Base-by-base conservation (phyloP, 169 alveolate species). In the Plasmodium blacklocki region DNA sequence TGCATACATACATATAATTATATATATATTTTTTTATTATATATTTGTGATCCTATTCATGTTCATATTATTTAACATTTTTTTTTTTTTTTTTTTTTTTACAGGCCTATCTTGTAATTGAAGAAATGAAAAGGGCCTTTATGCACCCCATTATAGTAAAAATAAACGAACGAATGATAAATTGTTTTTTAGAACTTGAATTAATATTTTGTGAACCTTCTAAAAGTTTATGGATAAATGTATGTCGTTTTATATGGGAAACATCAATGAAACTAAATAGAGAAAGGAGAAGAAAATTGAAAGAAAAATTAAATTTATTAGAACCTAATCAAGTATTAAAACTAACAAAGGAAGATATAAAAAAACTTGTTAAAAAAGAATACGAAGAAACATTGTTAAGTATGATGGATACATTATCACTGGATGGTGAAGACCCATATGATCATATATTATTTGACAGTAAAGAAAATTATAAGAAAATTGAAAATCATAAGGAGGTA, bases 61-160 rank as follows among this genome's bases (percentile, higher is more conserved):
- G 47, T 39, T 39, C 11, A 39, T 26, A 5, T 5, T 39, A 39
- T 39, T 5, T 39, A 5, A 0, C 11, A 39, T 39, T 39, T 39
- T 39, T 3, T 56, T 56, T 18, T 52, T 7, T n/a, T 11, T 89
- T 49, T 83, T 54, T 50, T 21, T 15, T 26, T 73, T 19, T 18
- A 14, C 88, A 95, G 97, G 93, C 95, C n/a, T 92, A 91, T 60
- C 70, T 95, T 6, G 96, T 95, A 3, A 56, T 95, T 45, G 97
- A 95, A 93, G 97, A 95, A 90, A 95, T 95, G 97, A 95, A 95
- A 92, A 64, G 86, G 80, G 91, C 95, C 4, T 75, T 74, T 47
- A 92, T 94, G 87, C 96, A 94, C 66, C 97, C 97, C 8, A 92
- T 96, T 26, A 93, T 95, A 11, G 89, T 95, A 12, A 92, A 95